Evolutionary conservation across 495 filamentous ascomycete genomes (phyloP), one percentile per base, ranked within the genome.

Genomic region (Bacidia gigantensis): DNA sequence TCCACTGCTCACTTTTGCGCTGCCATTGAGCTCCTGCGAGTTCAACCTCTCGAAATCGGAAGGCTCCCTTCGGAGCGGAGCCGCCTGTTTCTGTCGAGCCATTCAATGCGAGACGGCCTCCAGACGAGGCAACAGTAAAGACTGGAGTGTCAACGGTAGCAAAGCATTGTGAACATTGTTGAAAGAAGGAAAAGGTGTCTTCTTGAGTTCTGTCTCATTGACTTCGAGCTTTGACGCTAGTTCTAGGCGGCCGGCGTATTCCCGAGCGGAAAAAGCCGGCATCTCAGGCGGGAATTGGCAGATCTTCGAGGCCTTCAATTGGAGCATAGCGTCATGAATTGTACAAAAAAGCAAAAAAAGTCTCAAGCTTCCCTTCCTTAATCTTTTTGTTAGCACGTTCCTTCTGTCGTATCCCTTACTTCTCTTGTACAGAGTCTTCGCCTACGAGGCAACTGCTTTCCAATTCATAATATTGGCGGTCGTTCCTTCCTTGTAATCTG

Each of bases 51-150:
- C 72, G 58, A 79, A 76, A 54, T 84, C 77, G 11, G 83, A 86
- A 1, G 76, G 67, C 50, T 77, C 73, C 62, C 83, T 74, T 63
- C 80, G 79, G 44, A 84, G 60, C 11, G 84, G 83, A 51, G 72
- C 72, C 38, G 76, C 62, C 69, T 85, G 82, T 64, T 89, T 88
- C 52, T 73, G 73, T 56, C 84, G 77, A 55, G 82, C 83, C 84
- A 89, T 89, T 60, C 60, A 24, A 35, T 35, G 5, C 7, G 29
- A 35, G 14, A 7, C 7, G 7, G 14, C 29, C 7, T 5, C 7
- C 5, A 35, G 29, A 35, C 14, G 14, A 14, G 14, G 29, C 7
- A 35, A 14, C 29, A 14, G 29, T 35, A 35, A 35, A 14, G 29
- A 35, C 29, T 7, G 29, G 14, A 35, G 29, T n/a, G n/a, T n/a